Evolutionary conservation across 495 filamentous ascomycete genomes (phyloP).

Genomic region (Penicillium mononematosum): DNA sequence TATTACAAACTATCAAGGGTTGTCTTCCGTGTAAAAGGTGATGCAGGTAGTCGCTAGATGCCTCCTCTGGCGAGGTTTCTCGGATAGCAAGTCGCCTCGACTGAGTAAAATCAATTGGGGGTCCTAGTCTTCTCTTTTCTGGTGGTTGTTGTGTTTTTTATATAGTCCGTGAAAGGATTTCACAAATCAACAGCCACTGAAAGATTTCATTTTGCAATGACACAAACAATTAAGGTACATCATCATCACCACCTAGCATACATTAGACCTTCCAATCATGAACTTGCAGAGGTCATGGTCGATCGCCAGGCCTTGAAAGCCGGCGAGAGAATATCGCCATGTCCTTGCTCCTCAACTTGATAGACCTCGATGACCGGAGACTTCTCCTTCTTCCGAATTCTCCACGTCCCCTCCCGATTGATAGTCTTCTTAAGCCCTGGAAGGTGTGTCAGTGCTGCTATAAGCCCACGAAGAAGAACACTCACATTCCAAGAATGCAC

Average conservation of each 20-base stretch:
- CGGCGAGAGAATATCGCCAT: slow-evolving; percentile 72
- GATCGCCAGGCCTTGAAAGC: slow-evolving; percentile 75
- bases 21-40: too few relatives aligned
- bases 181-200: too few relatives aligned
- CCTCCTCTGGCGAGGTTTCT: too few relatives aligned
- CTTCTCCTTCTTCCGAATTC: slow-evolving; percentile 62
- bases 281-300: neutral
- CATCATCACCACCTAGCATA: neutral
- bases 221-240: neutral
- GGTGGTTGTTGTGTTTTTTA: too few relatives aligned
- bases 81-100: too few relatives aligned
- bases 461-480: neutral
- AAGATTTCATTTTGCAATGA: neutral
- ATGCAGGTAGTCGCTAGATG: too few relatives aligned
- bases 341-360: slow-evolving; percentile 67
- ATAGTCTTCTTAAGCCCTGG: slow-evolving; percentile 67
- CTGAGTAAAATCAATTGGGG: too few relatives aligned
- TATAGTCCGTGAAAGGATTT: too few relatives aligned
- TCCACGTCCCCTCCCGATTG: slow-evolving; percentile 74
- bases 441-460: slow-evolving; percentile 10
- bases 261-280: neutral
- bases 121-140: too few relatives aligned
- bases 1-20: neutral
- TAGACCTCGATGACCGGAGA: slow-evolving; percentile 65
- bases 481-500: slow-evolving; percentile 71